These are phyloP conservation scores for Wickerhamiella azymoides DNA, from an alignment of 805 yeast species.

Conservation along the genomic window DNA sequence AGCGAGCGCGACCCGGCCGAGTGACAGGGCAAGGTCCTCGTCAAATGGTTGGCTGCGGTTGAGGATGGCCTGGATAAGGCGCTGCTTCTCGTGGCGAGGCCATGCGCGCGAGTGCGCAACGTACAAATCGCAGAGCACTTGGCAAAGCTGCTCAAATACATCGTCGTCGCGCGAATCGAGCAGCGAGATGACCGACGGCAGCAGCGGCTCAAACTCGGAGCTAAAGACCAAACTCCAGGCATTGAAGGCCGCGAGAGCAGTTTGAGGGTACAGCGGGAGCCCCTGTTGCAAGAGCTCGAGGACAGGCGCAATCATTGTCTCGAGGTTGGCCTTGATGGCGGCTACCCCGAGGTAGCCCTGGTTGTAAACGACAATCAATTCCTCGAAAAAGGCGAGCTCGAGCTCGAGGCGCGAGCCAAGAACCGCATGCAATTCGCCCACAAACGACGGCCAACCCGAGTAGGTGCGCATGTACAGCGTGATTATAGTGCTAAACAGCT, in stretches of 20 bases:
- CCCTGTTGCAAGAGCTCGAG: not conserved
- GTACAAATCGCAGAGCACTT: slow-evolving; percentile 13
- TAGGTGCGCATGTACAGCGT: slow-evolving; percentile 32
- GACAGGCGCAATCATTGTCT: not conserved
- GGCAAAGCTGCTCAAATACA: slow-evolving; percentile 9
- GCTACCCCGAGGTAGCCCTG: slow-evolving; percentile 10
- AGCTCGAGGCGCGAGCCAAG: slow-evolving; percentile 11
- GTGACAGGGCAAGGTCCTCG: slow-evolving; percentile 9
- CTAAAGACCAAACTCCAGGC: slow-evolving; percentile 15
- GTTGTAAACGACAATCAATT: slow-evolving; percentile 21
- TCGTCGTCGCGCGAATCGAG: slow-evolving; percentile 12
- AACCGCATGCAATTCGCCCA: slow-evolving; percentile 13
- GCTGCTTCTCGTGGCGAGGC: slow-evolving; percentile 2
- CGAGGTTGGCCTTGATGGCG: slow-evolving; percentile 12
- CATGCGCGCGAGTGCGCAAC: slow-evolving; percentile 9
- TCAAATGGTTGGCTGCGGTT: slow-evolving; percentile 10
- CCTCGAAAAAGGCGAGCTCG: slow-evolving; percentile 17
- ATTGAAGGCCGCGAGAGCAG: slow-evolving; percentile 9
- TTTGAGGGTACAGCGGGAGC: not conserved
- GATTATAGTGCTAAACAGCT: slow-evolving; percentile 43
- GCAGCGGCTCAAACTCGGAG: slow-evolving; percentile 9
- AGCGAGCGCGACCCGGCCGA: slow-evolving; percentile 14
- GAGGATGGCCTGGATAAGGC: not conserved
- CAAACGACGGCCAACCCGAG: slow-evolving; percentile 28
- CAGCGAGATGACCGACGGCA: not conserved